phyloP scores from a whole-genome alignment of 768 basidiomycete species.

The Psilocybe cyanescens region DNA sequence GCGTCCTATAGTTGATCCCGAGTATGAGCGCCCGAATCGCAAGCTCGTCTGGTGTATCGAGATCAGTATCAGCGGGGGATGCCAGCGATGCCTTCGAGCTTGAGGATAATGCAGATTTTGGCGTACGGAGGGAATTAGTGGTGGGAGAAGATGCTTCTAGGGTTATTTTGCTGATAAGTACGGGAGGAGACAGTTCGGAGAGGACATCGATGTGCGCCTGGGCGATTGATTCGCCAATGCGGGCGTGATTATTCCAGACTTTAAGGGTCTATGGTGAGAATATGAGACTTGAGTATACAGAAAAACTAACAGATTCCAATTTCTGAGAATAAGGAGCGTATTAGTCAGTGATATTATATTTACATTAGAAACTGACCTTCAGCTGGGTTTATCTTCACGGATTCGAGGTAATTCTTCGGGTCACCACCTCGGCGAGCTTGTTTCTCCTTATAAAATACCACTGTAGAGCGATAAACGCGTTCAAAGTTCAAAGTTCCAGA shows the following conservation, averaged over 20 bases:
- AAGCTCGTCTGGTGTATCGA: slow-evolving; percentile 74
- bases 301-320: slow-evolving; percentile 65
- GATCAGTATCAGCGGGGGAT: slow-evolving; percentile 33
- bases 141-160: slow-evolving; percentile 9
- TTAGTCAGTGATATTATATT: neutral
- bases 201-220: slow-evolving; percentile 63
- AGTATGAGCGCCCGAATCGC: slow-evolving; percentile 71
- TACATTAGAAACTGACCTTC: slow-evolving; percentile 55
- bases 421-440: slow-evolving; percentile 58
- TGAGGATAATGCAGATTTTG: slow-evolving; percentile 33
- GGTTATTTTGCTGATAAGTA: slow-evolving; percentile 1
- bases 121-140: slow-evolving; percentile 9
- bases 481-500: neutral
- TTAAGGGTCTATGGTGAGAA: neutral
- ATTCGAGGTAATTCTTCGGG: slow-evolving; percentile 51
- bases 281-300: neutral
- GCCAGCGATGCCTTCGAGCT: slow-evolving; percentile 20
- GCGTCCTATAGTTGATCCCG: slow-evolving; percentile 66
- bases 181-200: slow-evolving; percentile 48
- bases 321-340: slow-evolving; percentile 41
- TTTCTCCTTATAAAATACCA: slow-evolving; percentile 77
- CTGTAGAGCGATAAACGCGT: slow-evolving; percentile 35
- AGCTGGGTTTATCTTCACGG: slow-evolving; percentile 68
- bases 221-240: slow-evolving; percentile 57
- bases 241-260: slow-evolving; percentile 85